A percentile compares a stretch with the other conserved stretches of the same genome.
Conservation (phyloP, 2,329 filamentous ascomycete genomes). For the Onygena corvina region DNA sequence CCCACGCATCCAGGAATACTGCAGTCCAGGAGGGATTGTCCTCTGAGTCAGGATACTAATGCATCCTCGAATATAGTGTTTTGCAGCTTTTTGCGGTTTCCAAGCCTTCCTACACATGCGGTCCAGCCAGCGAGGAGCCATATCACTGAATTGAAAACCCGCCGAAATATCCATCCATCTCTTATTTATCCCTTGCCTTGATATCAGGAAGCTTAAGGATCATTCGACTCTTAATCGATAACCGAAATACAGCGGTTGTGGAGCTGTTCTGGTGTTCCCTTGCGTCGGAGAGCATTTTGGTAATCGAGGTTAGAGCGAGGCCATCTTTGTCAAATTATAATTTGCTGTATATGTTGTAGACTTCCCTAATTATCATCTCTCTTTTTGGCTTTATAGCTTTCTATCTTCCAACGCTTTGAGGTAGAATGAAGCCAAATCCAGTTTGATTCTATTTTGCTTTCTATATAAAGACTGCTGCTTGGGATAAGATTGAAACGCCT, state of each 20-base stretch:
- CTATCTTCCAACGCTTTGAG: neutral
- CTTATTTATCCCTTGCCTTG: neutral
- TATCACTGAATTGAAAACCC: slow-evolving; percentile 51
- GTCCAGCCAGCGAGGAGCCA: slow-evolving; percentile 71
- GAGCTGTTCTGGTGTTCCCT: neutral
- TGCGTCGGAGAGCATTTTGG: too few relatives aligned
- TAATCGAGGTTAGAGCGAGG: neutral
- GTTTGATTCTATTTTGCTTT: neutral
- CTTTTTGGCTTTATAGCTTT: too few relatives aligned
- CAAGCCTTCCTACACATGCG: slow-evolving; percentile 79
- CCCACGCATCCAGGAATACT: neutral
- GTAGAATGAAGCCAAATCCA: neutral
- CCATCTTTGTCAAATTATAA: neutral
- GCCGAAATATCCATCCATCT: neutral
- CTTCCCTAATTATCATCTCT: neutral
- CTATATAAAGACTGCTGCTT: too few relatives aligned
- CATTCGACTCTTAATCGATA: neutral
- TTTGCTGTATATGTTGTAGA: slow-evolving; percentile 3
- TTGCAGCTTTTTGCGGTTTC: slow-evolving; percentile 81
- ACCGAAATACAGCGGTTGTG: neutral
- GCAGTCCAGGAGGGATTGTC: neutral
- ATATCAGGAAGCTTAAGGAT: slow-evolving; percentile 1
- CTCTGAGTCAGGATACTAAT: neutral
- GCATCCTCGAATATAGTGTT: slow-evolving; percentile 46
- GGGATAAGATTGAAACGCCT: too few relatives aligned